phyloP scores from a whole-genome alignment of 345 rosid species.

The Gossypium australe region DNA sequence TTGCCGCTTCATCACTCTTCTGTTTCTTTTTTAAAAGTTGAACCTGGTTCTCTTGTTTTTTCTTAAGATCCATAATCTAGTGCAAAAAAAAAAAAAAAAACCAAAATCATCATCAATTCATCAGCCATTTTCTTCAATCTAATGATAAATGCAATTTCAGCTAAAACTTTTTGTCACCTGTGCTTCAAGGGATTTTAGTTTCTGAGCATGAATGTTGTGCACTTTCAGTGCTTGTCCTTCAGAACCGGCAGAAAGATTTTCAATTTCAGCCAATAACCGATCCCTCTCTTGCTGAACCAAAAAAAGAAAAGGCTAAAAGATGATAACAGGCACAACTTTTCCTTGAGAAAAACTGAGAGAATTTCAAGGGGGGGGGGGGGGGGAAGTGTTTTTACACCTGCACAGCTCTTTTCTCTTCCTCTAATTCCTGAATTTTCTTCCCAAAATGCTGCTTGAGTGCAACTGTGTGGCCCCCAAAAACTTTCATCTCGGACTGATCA shows the following conservation, averaged over 20 bases:
- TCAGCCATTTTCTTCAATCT: neutral
- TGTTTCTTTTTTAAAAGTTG: conserved; percentile 93
- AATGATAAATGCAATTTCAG: conserved; percentile 1
- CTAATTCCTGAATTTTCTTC: conserved; percentile 83
- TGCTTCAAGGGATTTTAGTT: conserved; percentile 78
- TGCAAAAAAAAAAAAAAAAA: neutral
- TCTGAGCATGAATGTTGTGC: conserved; percentile 82
- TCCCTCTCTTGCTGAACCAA: conserved; percentile 85
- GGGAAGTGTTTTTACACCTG: conserved; percentile 46
- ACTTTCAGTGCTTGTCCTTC: conserved; percentile 86
- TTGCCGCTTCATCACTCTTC: conserved; percentile 95
- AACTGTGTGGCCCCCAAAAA: conserved; percentile 66
- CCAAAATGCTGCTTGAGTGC: conserved; percentile 95
- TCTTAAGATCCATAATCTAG: conserved; percentile 89
- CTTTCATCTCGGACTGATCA: conserved; percentile 94
- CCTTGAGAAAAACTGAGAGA: neutral
- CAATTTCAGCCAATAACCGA: conserved; percentile 78
- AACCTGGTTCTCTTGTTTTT: conserved; percentile 94
- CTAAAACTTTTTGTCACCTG: conserved; percentile 42
- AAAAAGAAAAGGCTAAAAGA: conserved; percentile 7
- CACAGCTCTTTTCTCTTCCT: conserved; percentile 84
- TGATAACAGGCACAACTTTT: neutral
- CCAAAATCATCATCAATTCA: neutral
- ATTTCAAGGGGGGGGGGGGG: neutral
- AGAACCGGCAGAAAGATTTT: conserved; percentile 68